phyloP scores from a whole-genome alignment of 495 filamentous ascomycete genomes.

The Apiosordaria backusii region DNA sequence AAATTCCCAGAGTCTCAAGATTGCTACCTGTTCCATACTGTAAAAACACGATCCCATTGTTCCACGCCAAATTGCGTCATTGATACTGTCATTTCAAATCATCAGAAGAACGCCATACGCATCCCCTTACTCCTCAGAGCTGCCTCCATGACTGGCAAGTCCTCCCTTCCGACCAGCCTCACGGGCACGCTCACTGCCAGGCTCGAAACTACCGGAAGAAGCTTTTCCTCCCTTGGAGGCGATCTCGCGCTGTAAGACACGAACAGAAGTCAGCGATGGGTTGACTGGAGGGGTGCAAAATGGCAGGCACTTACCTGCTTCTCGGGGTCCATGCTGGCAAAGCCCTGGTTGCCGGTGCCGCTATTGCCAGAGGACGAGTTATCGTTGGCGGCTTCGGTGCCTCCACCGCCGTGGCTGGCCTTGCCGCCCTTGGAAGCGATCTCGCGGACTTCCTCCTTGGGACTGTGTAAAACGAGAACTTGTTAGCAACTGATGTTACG shows the following conservation, averaged over 20 bases:
- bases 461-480: constrained; percentile 15
- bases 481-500: background rate
- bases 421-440: constrained; percentile 53
- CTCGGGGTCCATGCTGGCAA: constrained; percentile 40
- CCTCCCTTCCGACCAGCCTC: constrained; percentile 37
- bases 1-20: background rate
- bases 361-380: background rate
- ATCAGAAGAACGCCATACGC: background rate
- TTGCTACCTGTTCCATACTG: background rate
- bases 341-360: constrained; percentile 6
- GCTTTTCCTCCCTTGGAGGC: constrained; percentile 54
- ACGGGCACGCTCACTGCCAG: constrained; percentile 42
- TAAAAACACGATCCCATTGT: background rate
- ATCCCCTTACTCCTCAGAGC: constrained; percentile 1
- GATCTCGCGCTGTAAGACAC: constrained; percentile 36
- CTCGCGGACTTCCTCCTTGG: constrained; percentile 54
- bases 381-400: constrained; percentile 13
- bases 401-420: constrained; percentile 36
- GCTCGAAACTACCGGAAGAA: constrained; percentile 47
- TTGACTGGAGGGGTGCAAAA: background rate
- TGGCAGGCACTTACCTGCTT: constrained; percentile 46
- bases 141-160: constrained; percentile 1
- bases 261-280: background rate
- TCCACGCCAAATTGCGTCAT: background rate
- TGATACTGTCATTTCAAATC: background rate